Evolutionary conservation across 2,329 filamentous ascomycete genomes (phyloP).

Genomic region (Lasiodiplodia citricola): DNA sequence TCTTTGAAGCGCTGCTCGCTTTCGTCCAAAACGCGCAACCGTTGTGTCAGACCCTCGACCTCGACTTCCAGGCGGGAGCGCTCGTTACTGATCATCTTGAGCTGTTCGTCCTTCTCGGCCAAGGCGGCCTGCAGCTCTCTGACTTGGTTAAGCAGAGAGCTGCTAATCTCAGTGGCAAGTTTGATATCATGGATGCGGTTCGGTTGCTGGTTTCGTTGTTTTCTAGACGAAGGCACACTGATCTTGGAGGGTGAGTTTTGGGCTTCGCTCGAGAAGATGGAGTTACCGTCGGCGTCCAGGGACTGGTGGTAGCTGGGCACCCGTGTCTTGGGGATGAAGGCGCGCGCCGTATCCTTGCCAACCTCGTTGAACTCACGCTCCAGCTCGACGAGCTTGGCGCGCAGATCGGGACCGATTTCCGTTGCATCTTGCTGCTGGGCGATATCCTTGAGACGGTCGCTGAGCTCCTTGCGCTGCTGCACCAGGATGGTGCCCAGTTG

Average conservation of each 20-base stretch:
- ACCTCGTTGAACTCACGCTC: slow-evolving; percentile 96
- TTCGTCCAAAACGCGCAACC: slow-evolving; percentile 83
- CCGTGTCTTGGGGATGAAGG: slow-evolving; percentile 82
- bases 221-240: slow-evolving; percentile 77
- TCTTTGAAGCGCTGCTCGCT: slow-evolving; percentile 97
- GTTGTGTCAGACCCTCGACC: slow-evolving; percentile 76
- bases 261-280: slow-evolving; percentile 77
- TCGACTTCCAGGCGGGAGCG: slow-evolving; percentile 83
- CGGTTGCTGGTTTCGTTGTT: slow-evolving; percentile 85
- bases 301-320: slow-evolving; percentile 63
- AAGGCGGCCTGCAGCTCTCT: slow-evolving; percentile 86
- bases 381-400: slow-evolving; percentile 80
- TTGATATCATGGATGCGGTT: slow-evolving; percentile 94
- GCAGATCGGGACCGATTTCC: slow-evolving; percentile 82
- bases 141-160: slow-evolving; percentile 90
- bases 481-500: slow-evolving; percentile 87
- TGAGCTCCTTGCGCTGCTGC: slow-evolving; percentile 82
- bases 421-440: slow-evolving; percentile 72
- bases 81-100: slow-evolving; percentile 76
- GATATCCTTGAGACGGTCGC: slow-evolving; percentile 82
- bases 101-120: slow-evolving; percentile 83
- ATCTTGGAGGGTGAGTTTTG: slow-evolving; percentile 88
- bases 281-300: slow-evolving; percentile 36
- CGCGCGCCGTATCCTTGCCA: slow-evolving; percentile 84
- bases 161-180: slow-evolving; percentile 97